A percentile compares a stretch with the other conserved stretches of the same genome.
These are phyloP conservation scores for Fraxinus sp. DNA, from an alignment of 305 asterid species.

Conservation along the genomic window DNA sequence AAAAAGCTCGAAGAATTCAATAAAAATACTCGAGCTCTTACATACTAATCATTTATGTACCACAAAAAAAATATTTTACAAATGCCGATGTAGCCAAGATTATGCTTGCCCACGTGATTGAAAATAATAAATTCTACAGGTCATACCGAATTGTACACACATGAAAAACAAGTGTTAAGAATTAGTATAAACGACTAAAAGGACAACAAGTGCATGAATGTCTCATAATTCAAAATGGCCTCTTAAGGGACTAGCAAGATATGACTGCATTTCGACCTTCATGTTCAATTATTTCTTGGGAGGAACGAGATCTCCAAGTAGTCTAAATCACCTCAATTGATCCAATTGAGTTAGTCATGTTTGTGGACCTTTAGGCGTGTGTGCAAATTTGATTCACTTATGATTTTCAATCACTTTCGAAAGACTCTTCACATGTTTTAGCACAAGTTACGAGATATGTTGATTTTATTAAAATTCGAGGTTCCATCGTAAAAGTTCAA, in stretches of 20 bases:
- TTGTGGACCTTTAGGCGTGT: neutral
- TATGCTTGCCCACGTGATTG: constrained; percentile 80
- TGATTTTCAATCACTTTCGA: neutral
- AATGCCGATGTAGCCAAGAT: constrained; percentile 69
- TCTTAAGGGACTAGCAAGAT: neutral
- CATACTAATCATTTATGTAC: neutral
- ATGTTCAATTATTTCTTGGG: neutral
- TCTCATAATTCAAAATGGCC: neutral
- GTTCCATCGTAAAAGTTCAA: neutral
- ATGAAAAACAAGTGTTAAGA: neutral
- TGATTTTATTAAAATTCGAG: no score
- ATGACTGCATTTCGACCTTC: neutral
- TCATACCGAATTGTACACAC: constrained; percentile 54
- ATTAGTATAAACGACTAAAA: constrained; percentile 9
- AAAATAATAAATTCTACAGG: constrained; percentile 62
- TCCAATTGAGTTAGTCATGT: neutral
- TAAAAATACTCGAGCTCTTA: neutral
- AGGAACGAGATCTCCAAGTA: neutral
- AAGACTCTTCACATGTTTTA: neutral
- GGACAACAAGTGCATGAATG: neutral
- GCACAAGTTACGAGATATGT: neutral
- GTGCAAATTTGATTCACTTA: neutral
- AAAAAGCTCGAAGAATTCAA: neutral
- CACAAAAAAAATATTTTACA: constrained; percentile 34
- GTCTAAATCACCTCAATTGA: neutral